Evolutionary conservation across 2,329 filamentous ascomycete genomes (phyloP).

Genomic region (Fusarium foetens): DNA sequence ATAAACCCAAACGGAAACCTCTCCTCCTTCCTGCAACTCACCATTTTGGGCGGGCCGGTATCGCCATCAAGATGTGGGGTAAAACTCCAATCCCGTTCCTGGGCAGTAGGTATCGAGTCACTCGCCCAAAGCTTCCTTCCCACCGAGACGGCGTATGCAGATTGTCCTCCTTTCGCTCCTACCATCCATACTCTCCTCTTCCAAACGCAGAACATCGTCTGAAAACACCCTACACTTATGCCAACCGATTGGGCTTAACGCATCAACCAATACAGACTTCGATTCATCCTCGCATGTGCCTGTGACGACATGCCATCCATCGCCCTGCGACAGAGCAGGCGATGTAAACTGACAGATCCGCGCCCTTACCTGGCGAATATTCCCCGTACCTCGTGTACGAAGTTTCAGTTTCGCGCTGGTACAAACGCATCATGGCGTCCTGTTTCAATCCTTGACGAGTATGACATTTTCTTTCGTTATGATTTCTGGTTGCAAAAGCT

Average conservation of each 20-base stretch:
- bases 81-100: slow-evolving; percentile 29
- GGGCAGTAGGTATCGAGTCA: slow-evolving; percentile 30
- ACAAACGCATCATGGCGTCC: slow-evolving; percentile 66
- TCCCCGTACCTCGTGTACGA: slow-evolving; percentile 12
- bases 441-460: slow-evolving; percentile 73
- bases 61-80: slow-evolving; percentile 44
- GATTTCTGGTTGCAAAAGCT: slow-evolving; percentile 17
- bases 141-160: slow-evolving; percentile 39
- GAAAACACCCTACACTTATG: background rate
- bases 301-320: slow-evolving; percentile 56
- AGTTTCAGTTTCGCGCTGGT: slow-evolving; percentile 32
- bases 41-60: slow-evolving; percentile 42
- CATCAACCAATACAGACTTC: background rate
- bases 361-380: slow-evolving; percentile 27
- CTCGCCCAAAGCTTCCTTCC: slow-evolving; percentile 32
- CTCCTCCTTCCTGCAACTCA: slow-evolving; percentile 23
- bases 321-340: slow-evolving; percentile 58
- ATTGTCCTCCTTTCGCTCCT: background rate
- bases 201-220: background rate
- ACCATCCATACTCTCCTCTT: background rate
- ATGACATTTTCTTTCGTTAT: slow-evolving; percentile 43
- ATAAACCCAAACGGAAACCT: slow-evolving; percentile 1
- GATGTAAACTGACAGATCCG: slow-evolving; percentile 49
- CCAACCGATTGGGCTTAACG: slow-evolving; percentile 12
- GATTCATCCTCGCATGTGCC: slow-evolving; percentile 48